These are phyloP conservation scores for Scutellaria galericulata DNA, from an alignment of 257 asterid genomes.

Conservation along the genomic window DNA sequence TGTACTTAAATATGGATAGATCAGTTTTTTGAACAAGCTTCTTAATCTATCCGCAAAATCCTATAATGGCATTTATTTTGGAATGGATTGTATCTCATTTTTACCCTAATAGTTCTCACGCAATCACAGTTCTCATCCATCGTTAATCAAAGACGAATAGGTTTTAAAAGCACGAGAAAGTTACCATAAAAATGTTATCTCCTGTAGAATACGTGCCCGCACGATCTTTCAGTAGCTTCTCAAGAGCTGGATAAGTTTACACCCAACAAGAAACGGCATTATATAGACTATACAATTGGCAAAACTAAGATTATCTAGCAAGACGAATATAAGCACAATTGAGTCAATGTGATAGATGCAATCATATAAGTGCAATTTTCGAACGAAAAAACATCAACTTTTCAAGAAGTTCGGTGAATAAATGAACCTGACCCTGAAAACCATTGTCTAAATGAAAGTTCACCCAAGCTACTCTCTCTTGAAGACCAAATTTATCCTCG, in stretches of 20 bases:
- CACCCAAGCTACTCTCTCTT: constrained; percentile 57
- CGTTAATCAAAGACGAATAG: neutral
- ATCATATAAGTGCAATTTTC: neutral
- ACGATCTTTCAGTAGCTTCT: constrained; percentile 55
- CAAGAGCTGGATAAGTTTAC: constrained; percentile 58
- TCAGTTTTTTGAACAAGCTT: too few species aligned
- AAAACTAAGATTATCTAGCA: neutral
- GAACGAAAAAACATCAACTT: neutral
- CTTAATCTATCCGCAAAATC: too few species aligned
- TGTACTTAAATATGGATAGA: too few species aligned
- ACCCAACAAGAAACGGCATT: neutral
- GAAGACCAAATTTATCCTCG: constrained; percentile 62
- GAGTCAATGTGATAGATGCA: too few species aligned
- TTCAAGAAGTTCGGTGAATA: neutral
- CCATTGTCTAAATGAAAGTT: constrained; percentile 57
- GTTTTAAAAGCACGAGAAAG: constrained; percentile 1
- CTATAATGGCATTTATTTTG: too few species aligned
- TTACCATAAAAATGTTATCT: constrained; percentile 60
- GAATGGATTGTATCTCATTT: too few species aligned
- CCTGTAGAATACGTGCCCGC: constrained; percentile 67
- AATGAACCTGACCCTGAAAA: constrained; percentile 54
- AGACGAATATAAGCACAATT: neutral
- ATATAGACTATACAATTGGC: neutral
- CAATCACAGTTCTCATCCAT: too few species aligned
- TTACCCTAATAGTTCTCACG: too few species aligned